Percentiles rank a stretch among this genome's conserved stretches.
Conservation (phyloP, 176 grass and related monocot genomes). For the Bonia amplexicaulis region DNA sequence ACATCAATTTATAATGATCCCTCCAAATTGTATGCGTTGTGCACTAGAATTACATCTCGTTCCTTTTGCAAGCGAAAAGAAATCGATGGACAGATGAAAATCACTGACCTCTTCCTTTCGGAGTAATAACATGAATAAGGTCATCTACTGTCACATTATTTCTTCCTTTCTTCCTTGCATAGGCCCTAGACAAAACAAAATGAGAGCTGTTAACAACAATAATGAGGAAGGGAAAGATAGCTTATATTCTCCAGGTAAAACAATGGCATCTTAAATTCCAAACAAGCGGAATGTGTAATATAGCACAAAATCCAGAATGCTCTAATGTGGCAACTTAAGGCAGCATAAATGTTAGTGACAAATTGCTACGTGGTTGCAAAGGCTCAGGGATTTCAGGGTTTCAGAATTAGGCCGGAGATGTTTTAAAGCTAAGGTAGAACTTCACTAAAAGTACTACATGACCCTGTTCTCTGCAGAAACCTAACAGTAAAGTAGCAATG, state of each 20-base stretch:
- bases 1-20: neutral
- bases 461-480: neutral
- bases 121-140: constrained; percentile 95
- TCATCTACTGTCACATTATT: constrained; percentile 95
- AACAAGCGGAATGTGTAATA: neutral
- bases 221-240: neutral
- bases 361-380: neutral
- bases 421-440: neutral
- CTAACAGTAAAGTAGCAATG: neutral
- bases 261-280: neutral
- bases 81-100: constrained; percentile 14
- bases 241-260: neutral
- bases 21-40: neutral
- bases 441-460: neutral
- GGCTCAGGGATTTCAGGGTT: neutral
- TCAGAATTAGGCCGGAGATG: neutral
- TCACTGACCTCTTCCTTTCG: constrained; percentile 78
- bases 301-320: constrained; percentile 3
- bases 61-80: neutral
- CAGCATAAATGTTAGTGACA: neutral
- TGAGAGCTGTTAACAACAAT: neutral
- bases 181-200: constrained; percentile 49
- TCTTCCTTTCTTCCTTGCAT: constrained; percentile 96
- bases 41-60: neutral
- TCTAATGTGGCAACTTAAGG: neutral